These are phyloP conservation scores for Datura wrightii DNA, from an alignment of 257 asterid species.

Conservation along the genomic window DNA sequence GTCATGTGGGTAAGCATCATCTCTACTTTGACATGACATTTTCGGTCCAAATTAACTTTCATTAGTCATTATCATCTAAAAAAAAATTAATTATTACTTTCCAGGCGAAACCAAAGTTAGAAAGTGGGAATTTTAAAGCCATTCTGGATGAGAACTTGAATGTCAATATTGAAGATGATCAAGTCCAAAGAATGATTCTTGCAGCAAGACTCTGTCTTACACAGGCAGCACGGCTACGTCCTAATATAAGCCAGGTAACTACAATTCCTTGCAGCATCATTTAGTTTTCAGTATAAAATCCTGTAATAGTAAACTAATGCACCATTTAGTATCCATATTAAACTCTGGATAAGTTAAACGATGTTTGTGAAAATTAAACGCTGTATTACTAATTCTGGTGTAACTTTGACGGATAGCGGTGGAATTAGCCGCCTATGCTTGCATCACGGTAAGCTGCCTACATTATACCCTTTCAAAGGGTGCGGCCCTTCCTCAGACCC, in stretches of 20 bases:
- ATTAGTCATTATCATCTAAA: neutral
- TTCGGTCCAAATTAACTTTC: neutral
- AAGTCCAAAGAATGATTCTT: slow-evolving; percentile 69
- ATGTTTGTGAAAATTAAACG: neutral
- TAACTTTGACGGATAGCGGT: no score
- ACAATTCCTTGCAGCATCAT: neutral
- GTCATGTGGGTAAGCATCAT: slow-evolving; percentile 84
- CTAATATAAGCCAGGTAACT: slow-evolving; percentile 74
- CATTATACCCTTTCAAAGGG: no score
- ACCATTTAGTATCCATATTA: neutral
- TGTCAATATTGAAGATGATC: slow-evolving; percentile 50
- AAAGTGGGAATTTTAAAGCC: slow-evolving; percentile 58
- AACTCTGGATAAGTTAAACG: neutral
- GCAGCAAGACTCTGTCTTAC: slow-evolving; percentile 82
- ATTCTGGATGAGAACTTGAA: slow-evolving; percentile 72
- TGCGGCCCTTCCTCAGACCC: no score
- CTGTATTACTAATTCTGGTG: neutral
- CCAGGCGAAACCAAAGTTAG: slow-evolving; percentile 84
- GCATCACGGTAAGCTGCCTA: no score
- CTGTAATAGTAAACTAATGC: neutral
- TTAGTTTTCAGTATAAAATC: neutral
- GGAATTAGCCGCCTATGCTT: no score
- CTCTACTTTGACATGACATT: slow-evolving; percentile 9
- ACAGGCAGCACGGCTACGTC: slow-evolving; percentile 88
- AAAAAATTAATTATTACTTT: neutral